Conservation (phyloP, 345 rosid genomes). For the Brassica incana region DNA sequence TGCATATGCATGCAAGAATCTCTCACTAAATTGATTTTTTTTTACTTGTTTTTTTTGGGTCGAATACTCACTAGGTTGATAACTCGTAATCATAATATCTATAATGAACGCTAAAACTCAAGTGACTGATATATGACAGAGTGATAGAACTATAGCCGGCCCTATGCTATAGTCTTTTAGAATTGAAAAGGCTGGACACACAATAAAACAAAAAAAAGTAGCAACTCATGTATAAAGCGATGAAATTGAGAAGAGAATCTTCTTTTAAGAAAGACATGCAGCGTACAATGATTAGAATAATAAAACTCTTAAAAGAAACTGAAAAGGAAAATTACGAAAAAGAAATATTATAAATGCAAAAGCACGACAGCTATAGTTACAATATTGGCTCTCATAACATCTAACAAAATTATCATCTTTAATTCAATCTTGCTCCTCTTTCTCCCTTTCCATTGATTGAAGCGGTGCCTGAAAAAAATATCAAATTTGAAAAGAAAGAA, state of each 20-base stretch:
- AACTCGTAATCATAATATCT: background rate
- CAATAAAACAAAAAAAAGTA: constrained; percentile 21
- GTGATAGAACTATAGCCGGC: background rate
- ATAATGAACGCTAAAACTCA: background rate
- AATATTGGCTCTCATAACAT: constrained; percentile 40
- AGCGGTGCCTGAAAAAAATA: constrained; percentile 27
- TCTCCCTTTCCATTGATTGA: constrained; percentile 36
- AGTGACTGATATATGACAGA: background rate
- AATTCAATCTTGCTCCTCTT: constrained; percentile 19
- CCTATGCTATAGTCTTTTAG: constrained; percentile 18
- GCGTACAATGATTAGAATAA: constrained; percentile 53
- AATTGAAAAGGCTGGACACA: constrained; percentile 36
- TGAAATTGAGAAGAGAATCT: constrained; percentile 51
- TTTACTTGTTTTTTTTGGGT: background rate
- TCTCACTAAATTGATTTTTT: background rate
- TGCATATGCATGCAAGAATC: constrained; percentile 5
- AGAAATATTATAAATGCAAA: constrained; percentile 32
- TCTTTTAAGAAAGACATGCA: constrained; percentile 76
- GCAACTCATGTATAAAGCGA: constrained; percentile 46
- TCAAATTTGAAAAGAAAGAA: background rate
- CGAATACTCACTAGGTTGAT: background rate
- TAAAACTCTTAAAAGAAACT: constrained; percentile 38
- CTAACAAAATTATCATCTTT: constrained; percentile 45
- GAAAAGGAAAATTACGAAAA: constrained; percentile 26
- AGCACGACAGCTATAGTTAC: constrained; percentile 43